These are phyloP conservation scores for Dryadomyces quercus-mongolicae DNA, from an alignment of 2,329 filamentous ascomycete genomes.

Conservation along the genomic window DNA sequence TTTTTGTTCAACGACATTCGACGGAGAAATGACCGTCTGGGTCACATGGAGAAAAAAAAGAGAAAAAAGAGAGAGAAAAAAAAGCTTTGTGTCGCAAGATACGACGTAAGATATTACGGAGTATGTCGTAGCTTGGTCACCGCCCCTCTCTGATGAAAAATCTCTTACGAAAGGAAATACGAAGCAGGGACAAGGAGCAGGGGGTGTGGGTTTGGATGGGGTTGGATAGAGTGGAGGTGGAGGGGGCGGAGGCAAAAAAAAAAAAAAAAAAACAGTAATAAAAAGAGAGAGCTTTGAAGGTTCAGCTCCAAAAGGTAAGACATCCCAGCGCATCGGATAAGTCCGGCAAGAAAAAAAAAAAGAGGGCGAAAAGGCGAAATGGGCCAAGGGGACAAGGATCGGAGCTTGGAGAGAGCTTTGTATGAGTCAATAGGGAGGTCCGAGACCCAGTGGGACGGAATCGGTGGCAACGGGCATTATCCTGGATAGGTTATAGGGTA, in stretches of 20 bases:
- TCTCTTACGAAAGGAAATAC: too few species aligned
- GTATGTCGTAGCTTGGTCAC: too few species aligned
- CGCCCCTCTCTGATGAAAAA: too few species aligned
- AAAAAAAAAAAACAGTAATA: neutral
- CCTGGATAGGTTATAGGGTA: neutral
- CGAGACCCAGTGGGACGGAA: neutral
- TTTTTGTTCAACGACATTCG: too few species aligned
- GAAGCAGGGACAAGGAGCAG: too few species aligned
- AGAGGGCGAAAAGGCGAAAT: neutral
- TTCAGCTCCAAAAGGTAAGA: neutral
- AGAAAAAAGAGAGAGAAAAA: neutral
- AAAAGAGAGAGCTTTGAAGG: neutral
- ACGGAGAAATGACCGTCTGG: too few species aligned
- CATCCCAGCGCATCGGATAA: neutral
- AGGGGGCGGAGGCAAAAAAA: neutral
- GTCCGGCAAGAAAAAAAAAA: neutral
- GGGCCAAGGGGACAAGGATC: neutral
- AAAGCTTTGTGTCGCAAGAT: neutral
- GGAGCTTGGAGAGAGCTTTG: neutral
- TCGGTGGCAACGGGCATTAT: neutral
- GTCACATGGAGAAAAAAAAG: neutral
- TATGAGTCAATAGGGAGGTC: neutral
- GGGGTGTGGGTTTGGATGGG: too few species aligned
- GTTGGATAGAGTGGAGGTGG: too few species aligned
- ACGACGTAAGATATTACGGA: too few species aligned